Evolutionary conservation across 371 early-diverging fungal genomes (phyloP), one percentile per base, ranked within the genome.

Genomic region (Mucor lusitanicus): DNA sequence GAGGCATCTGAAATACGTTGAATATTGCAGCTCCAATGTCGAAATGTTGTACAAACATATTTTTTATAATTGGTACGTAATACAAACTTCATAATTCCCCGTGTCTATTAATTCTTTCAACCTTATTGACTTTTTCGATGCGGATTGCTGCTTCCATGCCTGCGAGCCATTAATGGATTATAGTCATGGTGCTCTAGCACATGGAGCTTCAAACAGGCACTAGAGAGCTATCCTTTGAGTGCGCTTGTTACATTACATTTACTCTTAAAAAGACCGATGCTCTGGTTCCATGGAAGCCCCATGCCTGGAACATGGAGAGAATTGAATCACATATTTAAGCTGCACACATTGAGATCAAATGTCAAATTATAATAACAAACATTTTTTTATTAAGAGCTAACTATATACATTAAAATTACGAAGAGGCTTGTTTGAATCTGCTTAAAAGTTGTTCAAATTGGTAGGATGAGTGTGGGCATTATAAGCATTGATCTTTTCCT

Each of bases 401-500:
- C 2, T 50, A 50, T 50, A 25, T 50, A 50, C 50, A 50, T 30
- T 30, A 30, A 30, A 30, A 30, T 30, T 30, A 30, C 2, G 30
- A 30, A 3, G 30, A 30, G 6, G 30, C 11, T 3, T 8, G 1
- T 35, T 35, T 35, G 13, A 12, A 53, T 11, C 5, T 44, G 8
- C n/a, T 53, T 25, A 53, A 12, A 53, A 4, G 27, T 53, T 53
- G 15, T 53, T 53, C 27, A 53, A 53, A 53, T 53, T 53, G 13
- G 53, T 27, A 27, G 53, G 53, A 27, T 19, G 27, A 25, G 53
- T 3, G 0, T 53, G 53, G 15, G 40, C 39, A 13, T 59, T 59
- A 12, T 59, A 59, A 25, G 59, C 40, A 25, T 59, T 25, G 27
- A 40, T 59, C 59, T 59, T 59, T 19, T 44, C 44, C 44, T 64